Conservation (phyloP, 2,329 filamentous ascomycete genomes). For the Neofusicoccum laricinum region DNA sequence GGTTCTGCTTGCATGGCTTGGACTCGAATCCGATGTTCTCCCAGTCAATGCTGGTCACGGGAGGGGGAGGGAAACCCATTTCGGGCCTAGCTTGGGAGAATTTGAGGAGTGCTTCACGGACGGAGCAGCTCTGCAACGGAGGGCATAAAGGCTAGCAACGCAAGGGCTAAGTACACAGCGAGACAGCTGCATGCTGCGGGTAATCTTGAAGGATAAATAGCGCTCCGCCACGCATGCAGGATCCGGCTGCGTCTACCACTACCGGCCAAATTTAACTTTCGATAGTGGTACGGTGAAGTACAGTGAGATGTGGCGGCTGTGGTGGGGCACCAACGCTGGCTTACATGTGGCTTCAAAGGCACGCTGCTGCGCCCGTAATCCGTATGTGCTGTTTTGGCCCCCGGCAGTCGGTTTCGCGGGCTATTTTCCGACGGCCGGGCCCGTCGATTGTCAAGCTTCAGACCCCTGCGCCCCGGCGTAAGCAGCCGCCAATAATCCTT, state of each 20-base stretch:
- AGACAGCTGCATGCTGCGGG: background rate
- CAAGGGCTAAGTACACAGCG: background rate
- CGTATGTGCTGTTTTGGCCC: background rate
- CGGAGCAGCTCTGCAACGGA: background rate
- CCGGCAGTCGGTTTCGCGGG: background rate
- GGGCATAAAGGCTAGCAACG: background rate
- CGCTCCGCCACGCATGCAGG: background rate
- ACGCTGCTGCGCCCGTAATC: background rate
- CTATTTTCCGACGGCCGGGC: background rate
- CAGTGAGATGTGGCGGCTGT: background rate
- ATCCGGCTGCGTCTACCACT: background rate
- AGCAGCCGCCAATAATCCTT: background rate
- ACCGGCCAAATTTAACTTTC: background rate
- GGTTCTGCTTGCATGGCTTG: conserved; percentile 5
- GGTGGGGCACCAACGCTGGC: background rate
- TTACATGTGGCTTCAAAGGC: background rate
- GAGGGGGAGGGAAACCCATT: conserved; percentile 20
- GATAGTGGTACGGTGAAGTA: background rate
- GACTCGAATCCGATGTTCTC: conserved; percentile 18
- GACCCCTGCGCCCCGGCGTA: background rate
- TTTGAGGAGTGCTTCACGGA: background rate
- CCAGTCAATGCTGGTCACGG: conserved; percentile 20
- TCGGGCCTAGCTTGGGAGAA: background rate
- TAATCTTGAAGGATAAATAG: background rate
- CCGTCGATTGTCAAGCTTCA: background rate